Evolutionary conservation across 352 stramenopile genomes (phyloP), one percentile per base, ranked within the genome.

Genomic region (Phytophthora quininea): DNA sequence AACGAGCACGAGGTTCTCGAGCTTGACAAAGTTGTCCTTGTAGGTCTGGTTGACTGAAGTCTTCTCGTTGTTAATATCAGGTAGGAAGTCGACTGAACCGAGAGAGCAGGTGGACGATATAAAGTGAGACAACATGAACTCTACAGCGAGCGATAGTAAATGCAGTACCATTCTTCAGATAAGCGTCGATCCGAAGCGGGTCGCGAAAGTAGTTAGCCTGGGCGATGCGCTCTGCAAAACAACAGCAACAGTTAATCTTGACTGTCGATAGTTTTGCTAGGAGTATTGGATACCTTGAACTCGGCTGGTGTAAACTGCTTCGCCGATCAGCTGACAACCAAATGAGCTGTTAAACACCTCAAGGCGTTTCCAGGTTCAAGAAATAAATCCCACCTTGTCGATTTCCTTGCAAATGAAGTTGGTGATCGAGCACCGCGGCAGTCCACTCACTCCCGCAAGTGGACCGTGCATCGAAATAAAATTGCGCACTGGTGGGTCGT

Each of bases 161-260:
- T 46, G 45, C 45, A 63, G 3, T 73, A 93, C 90, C 82, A 49
- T 89, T 71, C 9, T 79, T 72, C 12, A 94, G 65, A 50, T 92
- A 97, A 14, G 84, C 78, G 15, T 77, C 46, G 40, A 95, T 91
- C 43, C 79, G 78, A 19, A 82, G 73, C 10, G 94, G 93, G 70
- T 98, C 90, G 27, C 95, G 88, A 68, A 93, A 98, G 77, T 98
- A 98, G 67, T 98, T 97, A 29, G 92, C 82, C 73, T 98, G 96
- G 31, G 95, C 95, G 31, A 95, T 57, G 40, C 80, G 80, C 30
- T 86, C 87, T 95, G 53, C n/a, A 69, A 52, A 60, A 8, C 0
- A 24, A 24, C 19, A 24, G 19, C 19, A 24, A 24, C 19, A 24
- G 19, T 24, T 24, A 24, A 24, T 24, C 19, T 24, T 24, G 19